Base-by-base conservation (phyloP, 2,329 filamentous ascomycete genomes). In the Hymenoscyphus linearis region DNA sequence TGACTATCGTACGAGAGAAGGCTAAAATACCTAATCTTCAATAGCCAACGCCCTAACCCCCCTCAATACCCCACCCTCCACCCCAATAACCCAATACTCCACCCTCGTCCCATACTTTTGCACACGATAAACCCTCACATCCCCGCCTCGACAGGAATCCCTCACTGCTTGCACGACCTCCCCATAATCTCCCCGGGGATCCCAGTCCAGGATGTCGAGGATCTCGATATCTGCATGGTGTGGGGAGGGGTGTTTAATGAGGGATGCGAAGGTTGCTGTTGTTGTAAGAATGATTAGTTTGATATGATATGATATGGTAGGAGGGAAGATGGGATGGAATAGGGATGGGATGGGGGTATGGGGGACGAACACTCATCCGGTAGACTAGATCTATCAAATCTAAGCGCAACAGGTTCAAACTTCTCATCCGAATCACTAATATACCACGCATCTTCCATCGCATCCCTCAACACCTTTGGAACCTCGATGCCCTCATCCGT, bases 391-490 rank as follows among this genome's bases (percentile, higher is more conserved):
- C 81, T 80, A 22, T 79, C 74, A 76, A 82, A 90, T 66, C 79
- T 80, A 67, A 96, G 73, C 58, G 82, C 85, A 5, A 96, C 90
- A 3, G 86, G 85, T 73, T 89, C 85, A 74, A 96, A 96, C 4
- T 88, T 87, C 79, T 96, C 91, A 73, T 96, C 92, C 34, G 90
- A 85, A 62, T 96, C 93, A 64, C 88, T 95, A 16, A 84, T 75
- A 74, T 95, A 96, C 71, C 88, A 86, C 52, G 80, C 82, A 61
- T 88, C 78, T 57, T 81, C 76, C 56, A 80, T 78, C 7, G 77
- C 79, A 47, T 76, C 73, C 59, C 76, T 74, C 58, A 93, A 79
- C 3, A 76, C 75, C 56, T 78, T 75, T 6, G 92, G 90, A 58
- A 92, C 81, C 62, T 80, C 74, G 57, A 82, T 79, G 65, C 82